Conservation (phyloP, 1,284 basidiomycete species). For the Xerocomus minutiporus region DNA sequence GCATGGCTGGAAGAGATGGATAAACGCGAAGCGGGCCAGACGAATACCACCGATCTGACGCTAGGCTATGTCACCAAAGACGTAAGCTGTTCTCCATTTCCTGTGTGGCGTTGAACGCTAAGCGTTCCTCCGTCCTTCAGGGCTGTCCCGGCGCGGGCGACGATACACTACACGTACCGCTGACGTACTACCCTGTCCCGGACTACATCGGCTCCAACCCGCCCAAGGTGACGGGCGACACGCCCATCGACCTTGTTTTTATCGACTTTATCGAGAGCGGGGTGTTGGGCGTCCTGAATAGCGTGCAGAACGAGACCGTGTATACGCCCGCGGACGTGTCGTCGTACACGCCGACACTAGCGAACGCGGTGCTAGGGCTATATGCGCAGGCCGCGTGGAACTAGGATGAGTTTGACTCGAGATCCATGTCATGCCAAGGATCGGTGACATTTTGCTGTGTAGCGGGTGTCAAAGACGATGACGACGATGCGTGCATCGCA, state of each 20-base stretch:
- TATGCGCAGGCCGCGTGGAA: constrained; percentile 64
- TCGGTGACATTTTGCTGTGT: not conserved
- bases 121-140: constrained; percentile 31
- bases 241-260: constrained; percentile 65
- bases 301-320: constrained; percentile 44
- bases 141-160: constrained; percentile 69
- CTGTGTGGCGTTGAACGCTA: not conserved
- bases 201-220: constrained; percentile 56
- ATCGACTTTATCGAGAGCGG: constrained; percentile 58
- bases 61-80: constrained; percentile 73
- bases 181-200: constrained; percentile 52
- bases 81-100: constrained; percentile 37
- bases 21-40: constrained; percentile 21
- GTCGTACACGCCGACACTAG: constrained; percentile 48
- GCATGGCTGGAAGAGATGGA: constrained; percentile 58
- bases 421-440: not conserved
- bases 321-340: constrained; percentile 51
- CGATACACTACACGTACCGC: constrained; percentile 55
- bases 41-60: constrained; percentile 44
- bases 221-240: constrained; percentile 46
- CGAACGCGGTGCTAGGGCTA: constrained; percentile 51
- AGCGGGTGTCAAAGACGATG: not conserved
- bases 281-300: constrained; percentile 53
- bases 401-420: not conserved
- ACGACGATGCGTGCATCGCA: not conserved